Percentiles rank a stretch among this genome's conserved stretches.
These are phyloP conservation scores for Lichtheimia ramosa DNA, from an alignment of 371 early-diverging fungal genomes.

Conservation along the genomic window DNA sequence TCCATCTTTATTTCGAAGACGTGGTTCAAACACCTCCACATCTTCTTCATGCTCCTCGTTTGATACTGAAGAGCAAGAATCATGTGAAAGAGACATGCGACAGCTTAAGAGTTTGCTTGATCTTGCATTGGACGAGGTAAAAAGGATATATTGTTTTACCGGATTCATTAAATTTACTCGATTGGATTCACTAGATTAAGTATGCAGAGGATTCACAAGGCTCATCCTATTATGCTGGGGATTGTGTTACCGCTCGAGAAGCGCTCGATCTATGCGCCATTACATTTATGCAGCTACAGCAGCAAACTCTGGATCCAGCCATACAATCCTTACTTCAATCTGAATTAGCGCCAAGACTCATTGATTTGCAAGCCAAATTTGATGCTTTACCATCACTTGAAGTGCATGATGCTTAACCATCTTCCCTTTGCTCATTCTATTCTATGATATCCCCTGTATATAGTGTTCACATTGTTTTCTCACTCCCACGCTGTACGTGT, in stretches of 20 bases:
- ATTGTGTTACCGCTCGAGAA: conserved; percentile 37
- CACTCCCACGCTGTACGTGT: too few species aligned
- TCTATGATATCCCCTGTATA: too few species aligned
- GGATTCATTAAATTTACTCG: background rate
- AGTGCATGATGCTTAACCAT: too few species aligned
- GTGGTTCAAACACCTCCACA: conserved; percentile 5
- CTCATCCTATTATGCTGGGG: conserved; percentile 41
- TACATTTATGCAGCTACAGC: conserved; percentile 25
- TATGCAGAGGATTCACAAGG: conserved; percentile 44
- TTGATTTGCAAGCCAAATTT: conserved; percentile 24
- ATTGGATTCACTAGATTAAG: conserved; percentile 16
- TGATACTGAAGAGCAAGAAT: conserved; percentile 2
- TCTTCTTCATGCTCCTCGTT: conserved; percentile 11
- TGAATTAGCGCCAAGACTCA: conserved; percentile 25
- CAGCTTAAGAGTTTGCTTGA: conserved; percentile 8
- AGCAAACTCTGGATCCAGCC: conserved; percentile 18
- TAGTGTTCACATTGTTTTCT: too few species aligned
- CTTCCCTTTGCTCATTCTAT: too few species aligned
- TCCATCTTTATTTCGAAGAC: background rate
- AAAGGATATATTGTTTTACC: background rate
- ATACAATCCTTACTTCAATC: conserved; percentile 25
- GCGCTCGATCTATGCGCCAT: conserved; percentile 31
- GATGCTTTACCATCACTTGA: conserved; percentile 21
- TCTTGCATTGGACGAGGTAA: conserved; percentile 19
- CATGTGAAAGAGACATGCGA: conserved; percentile 9